These are phyloP conservation scores for Metschnikowia anglica DNA, from an alignment of 805 yeast genomes.

Conservation along the genomic window DNA sequence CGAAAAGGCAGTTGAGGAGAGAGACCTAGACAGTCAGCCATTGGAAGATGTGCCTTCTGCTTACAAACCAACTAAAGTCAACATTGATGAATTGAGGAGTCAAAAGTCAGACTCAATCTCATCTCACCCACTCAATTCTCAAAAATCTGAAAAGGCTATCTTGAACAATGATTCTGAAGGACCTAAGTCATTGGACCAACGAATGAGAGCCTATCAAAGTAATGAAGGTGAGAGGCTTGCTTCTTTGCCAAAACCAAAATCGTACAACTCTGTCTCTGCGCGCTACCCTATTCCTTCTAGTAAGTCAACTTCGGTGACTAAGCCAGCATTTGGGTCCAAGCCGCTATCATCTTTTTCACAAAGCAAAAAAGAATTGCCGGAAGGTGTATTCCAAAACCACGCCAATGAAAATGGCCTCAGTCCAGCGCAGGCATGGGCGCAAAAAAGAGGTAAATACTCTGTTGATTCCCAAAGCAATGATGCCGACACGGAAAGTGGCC, in stretches of 20 bases:
- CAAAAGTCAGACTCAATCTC: conserved; percentile 47
- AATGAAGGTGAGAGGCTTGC: conserved; percentile 51
- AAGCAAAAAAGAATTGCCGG: conserved; percentile 27
- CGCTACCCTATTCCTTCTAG: conserved; percentile 42
- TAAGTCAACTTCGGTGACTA: conserved; percentile 17
- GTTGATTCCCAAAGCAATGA: conserved; percentile 31
- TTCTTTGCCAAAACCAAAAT: conserved; percentile 64
- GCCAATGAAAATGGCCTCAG: conserved; percentile 77
- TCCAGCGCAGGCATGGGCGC: conserved; percentile 97
- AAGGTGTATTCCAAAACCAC: conserved; percentile 19
- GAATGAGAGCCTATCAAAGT: conserved; percentile 41
- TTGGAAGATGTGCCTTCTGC: conserved; percentile 56
- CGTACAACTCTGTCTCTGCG: conserved; percentile 48
- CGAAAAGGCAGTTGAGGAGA: conserved; percentile 54
- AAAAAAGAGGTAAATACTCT: conserved; percentile 69
- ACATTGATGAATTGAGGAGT: conserved; percentile 53
- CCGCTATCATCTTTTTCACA: not conserved
- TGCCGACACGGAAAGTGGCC: not conserved
- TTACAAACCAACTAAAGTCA: conserved; percentile 65
- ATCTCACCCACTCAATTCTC: conserved; percentile 34
- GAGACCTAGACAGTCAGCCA: conserved; percentile 52
- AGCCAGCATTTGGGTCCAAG: conserved; percentile 13
- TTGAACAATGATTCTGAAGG: conserved; percentile 20
- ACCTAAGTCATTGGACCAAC: conserved; percentile 50
- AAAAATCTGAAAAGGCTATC: not conserved